Conservation (phyloP, 768 basidiomycete genomes). For the Boletus fagicola region DNA sequence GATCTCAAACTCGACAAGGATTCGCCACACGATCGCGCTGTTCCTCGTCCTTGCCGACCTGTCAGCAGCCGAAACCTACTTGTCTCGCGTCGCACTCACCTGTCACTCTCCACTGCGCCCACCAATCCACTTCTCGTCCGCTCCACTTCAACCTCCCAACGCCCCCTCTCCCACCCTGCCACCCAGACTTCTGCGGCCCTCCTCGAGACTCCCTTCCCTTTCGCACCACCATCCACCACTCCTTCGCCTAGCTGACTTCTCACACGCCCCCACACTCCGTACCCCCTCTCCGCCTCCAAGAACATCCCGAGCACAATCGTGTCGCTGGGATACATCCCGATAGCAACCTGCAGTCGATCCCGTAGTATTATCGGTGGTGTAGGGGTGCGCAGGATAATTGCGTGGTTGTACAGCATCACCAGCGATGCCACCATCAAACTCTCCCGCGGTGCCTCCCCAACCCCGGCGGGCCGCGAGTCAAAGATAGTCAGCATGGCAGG, state of each 20-base stretch:
- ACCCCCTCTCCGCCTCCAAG: slow-evolving; percentile 72
- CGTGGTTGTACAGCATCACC: slow-evolving; percentile 60
- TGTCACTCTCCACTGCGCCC: slow-evolving; percentile 61
- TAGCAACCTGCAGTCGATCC: slow-evolving; percentile 51
- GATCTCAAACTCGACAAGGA: slow-evolving; percentile 79
- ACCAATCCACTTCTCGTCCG: slow-evolving; percentile 63
- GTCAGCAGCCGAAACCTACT: slow-evolving; percentile 4
- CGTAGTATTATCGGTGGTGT: slow-evolving; percentile 58
- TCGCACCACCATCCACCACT: slow-evolving; percentile 32
- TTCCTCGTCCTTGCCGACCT: slow-evolving; percentile 51
- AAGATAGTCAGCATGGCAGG: slow-evolving; percentile 40
- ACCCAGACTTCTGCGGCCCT: slow-evolving; percentile 74
- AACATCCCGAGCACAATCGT: slow-evolving; percentile 71
- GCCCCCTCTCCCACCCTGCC: slow-evolving; percentile 71
- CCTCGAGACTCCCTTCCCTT: slow-evolving; percentile 56
- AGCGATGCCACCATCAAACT: slow-evolving; percentile 56
- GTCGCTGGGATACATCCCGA: slow-evolving; percentile 64
- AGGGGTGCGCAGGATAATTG: slow-evolving; percentile 51
- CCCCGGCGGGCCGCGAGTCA: slow-evolving; percentile 28
- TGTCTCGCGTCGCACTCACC: slow-evolving; percentile 42
- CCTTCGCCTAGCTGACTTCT: slow-evolving; percentile 52
- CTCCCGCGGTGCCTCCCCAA: slow-evolving; percentile 36
- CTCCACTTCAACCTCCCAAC: slow-evolving; percentile 71
- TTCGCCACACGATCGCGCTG: slow-evolving; percentile 68
- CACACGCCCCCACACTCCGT: slow-evolving; percentile 76